These are phyloP conservation scores for Arctium minus DNA, from an alignment of 129 eudicot species.

Conservation along the genomic window DNA sequence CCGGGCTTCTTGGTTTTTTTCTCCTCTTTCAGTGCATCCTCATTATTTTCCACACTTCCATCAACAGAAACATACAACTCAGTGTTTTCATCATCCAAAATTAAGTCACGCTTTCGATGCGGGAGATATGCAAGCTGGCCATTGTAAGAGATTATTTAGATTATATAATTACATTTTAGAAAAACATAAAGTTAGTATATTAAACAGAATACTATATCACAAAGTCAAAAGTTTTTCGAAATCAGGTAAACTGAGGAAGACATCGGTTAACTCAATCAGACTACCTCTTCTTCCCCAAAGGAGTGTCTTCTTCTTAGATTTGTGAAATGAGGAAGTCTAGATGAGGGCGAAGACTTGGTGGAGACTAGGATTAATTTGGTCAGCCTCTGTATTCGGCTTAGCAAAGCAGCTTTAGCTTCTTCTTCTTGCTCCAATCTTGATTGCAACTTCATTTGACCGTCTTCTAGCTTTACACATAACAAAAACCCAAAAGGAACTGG, in stretches of 20 bases:
- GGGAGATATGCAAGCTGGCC: constrained; percentile 97
- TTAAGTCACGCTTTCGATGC: constrained; percentile 70
- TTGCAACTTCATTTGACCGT: constrained; percentile 92
- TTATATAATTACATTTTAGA: not conserved
- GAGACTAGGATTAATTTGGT: constrained; percentile 94
- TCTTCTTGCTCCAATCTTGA: constrained; percentile 98
- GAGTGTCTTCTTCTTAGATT: constrained; percentile 85
- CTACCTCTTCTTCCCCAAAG: constrained; percentile 98
- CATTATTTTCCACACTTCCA: constrained; percentile 52
- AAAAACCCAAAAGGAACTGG: constrained; percentile 20
- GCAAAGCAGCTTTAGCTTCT: constrained; percentile 95
- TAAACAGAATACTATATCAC: constrained; percentile 1
- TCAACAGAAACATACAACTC: constrained; percentile 67
- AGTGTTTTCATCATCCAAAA: constrained; percentile 73
- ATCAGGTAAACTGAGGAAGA: not conserved
- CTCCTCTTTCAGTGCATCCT: constrained; percentile 66
- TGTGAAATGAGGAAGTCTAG: constrained; percentile 64
- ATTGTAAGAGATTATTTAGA: constrained; percentile 4
- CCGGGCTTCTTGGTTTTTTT: constrained; percentile 77
- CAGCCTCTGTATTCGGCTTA: constrained; percentile 90
- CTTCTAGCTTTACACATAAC: constrained; percentile 71
- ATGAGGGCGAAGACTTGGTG: constrained; percentile 75
- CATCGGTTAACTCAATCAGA: not conserved
- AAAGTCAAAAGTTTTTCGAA: not conserved
- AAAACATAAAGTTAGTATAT: not conserved